Conservation (phyloP, 2,329 filamentous ascomycete genomes). For the Colletotrichum cereale region DNA sequence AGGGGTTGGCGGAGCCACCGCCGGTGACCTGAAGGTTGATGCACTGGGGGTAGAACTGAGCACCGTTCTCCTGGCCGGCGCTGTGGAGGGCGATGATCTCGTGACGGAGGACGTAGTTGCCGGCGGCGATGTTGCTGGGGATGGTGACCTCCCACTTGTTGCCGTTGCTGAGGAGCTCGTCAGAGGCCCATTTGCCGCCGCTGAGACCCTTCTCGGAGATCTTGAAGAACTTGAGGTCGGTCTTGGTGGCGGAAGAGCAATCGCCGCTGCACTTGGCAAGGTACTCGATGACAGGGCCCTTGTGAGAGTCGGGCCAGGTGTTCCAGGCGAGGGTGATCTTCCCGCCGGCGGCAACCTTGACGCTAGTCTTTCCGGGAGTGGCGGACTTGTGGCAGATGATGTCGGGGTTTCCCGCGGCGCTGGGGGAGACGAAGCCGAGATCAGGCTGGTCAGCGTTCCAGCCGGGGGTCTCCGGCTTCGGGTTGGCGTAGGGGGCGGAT, state of each 20-base stretch:
- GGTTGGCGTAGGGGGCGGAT: conserved; percentile 42
- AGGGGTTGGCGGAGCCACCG: conserved; percentile 47
- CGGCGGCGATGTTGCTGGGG: conserved; percentile 59
- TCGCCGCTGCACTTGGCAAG: conserved; percentile 69
- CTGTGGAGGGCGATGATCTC: conserved; percentile 69
- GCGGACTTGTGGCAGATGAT: conserved; percentile 63
- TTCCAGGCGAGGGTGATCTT: conserved; percentile 72
- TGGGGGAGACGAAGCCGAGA: conserved; percentile 61
- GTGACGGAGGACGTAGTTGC: conserved; percentile 67
- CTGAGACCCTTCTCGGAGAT: conserved; percentile 66
- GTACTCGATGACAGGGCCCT: conserved; percentile 73
- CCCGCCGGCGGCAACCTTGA: conserved; percentile 68
- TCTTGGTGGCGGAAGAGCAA: conserved; percentile 64
- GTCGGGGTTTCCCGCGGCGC: conserved; percentile 52
- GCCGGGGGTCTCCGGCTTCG: conserved; percentile 47
- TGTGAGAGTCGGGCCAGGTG: conserved; percentile 72
- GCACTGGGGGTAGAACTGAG: conserved; percentile 66
- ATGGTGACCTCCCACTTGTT: conserved; percentile 61
- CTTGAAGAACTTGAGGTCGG: conserved; percentile 69
- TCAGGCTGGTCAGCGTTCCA: conserved; percentile 47
- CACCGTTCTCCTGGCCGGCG: conserved; percentile 54
- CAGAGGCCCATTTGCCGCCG: conserved; percentile 67
- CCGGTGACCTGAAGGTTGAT: conserved; percentile 62
- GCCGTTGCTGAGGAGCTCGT: conserved; percentile 62
- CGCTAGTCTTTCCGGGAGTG: conserved; percentile 54